Conservation (phyloP, 768 basidiomycete species). For the Basidioascus undulatus region DNA sequence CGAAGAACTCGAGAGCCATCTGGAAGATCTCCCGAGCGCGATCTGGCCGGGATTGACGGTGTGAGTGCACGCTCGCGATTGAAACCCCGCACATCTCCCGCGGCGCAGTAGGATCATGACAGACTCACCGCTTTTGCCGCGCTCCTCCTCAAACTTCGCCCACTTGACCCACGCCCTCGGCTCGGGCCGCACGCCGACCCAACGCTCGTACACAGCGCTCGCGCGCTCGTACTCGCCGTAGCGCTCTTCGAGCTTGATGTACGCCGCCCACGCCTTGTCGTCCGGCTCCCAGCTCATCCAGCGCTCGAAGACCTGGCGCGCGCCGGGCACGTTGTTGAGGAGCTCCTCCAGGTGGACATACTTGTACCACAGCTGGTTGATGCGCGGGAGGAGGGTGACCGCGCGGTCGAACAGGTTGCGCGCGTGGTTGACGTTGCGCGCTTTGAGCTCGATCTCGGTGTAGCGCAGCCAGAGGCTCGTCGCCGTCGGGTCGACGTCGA, state of each 20-base stretch:
- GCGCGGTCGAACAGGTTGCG: constrained; percentile 93
- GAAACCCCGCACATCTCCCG: background rate
- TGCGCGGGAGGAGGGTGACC: constrained; percentile 81
- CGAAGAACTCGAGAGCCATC: constrained; percentile 70
- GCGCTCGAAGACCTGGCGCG: constrained; percentile 89
- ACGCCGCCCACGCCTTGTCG: constrained; percentile 99
- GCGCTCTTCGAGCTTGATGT: constrained; percentile 86
- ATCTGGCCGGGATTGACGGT: constrained; percentile 17
- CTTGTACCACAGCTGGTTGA: constrained; percentile 98
- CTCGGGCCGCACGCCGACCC: constrained; percentile 37
- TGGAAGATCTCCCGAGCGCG: constrained; percentile 72
- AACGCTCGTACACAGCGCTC: constrained; percentile 75
- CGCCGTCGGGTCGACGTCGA: constrained; percentile 80
- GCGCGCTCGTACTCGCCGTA: constrained; percentile 81
- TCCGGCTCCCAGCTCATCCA: constrained; percentile 99
- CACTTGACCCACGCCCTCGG: constrained; percentile 41
- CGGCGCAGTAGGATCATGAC: background rate
- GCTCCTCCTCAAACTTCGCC: constrained; percentile 40
- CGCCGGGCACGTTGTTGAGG: constrained; percentile 82
- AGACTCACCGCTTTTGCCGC: constrained; percentile 24
- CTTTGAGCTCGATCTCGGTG: constrained; percentile 93
- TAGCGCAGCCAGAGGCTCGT: constrained; percentile 83
- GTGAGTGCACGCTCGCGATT: background rate
- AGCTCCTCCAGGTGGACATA: constrained; percentile 97
- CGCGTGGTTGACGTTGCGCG: constrained; percentile 87